Percentiles rank a stretch among this genome's conserved stretches.
phyloP scores from a whole-genome alignment of 352 stramenopile species.

The Discostella stelligera region DNA sequence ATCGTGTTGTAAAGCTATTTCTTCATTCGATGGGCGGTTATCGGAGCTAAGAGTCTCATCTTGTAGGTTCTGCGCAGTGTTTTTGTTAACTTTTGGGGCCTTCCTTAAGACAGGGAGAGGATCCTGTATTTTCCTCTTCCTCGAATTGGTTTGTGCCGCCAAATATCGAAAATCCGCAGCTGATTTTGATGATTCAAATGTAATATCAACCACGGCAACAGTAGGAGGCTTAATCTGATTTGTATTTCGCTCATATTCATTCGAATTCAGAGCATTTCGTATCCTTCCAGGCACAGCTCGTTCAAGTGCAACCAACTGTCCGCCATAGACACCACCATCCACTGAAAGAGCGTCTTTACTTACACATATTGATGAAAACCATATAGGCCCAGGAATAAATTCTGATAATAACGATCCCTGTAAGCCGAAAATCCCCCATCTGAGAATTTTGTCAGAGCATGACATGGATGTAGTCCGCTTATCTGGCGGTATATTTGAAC shows the following conservation, averaged over 20 bases:
- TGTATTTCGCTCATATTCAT: constrained; percentile 6
- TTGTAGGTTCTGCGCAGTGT: neutral
- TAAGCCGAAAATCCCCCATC: constrained; percentile 86
- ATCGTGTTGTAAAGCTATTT: neutral
- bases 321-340: constrained; percentile 6
- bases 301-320: constrained; percentile 52
- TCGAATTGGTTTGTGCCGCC: neutral
- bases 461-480: constrained; percentile 90
- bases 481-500: constrained; percentile 87
- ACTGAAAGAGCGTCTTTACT: constrained; percentile 53
- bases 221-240: constrained; percentile 11
- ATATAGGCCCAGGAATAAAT: constrained; percentile 56
- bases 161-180: constrained; percentile 19
- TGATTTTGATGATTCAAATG: constrained; percentile 44
- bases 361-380: constrained; percentile 60
- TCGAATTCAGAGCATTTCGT: constrained; percentile 27
- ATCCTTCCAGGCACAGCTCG: constrained; percentile 54
- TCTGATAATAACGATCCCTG: constrained; percentile 79
- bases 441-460: constrained; percentile 91
- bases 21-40: neutral
- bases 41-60: constrained; percentile 7
- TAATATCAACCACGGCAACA: constrained; percentile 33
- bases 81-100: neutral
- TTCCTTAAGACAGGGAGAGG: neutral
- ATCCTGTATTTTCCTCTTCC: constrained; percentile 8